These are phyloP conservation scores for Monosporascus sp. DNA, from an alignment of 2,329 filamentous ascomycete genomes.

Conservation along the genomic window DNA sequence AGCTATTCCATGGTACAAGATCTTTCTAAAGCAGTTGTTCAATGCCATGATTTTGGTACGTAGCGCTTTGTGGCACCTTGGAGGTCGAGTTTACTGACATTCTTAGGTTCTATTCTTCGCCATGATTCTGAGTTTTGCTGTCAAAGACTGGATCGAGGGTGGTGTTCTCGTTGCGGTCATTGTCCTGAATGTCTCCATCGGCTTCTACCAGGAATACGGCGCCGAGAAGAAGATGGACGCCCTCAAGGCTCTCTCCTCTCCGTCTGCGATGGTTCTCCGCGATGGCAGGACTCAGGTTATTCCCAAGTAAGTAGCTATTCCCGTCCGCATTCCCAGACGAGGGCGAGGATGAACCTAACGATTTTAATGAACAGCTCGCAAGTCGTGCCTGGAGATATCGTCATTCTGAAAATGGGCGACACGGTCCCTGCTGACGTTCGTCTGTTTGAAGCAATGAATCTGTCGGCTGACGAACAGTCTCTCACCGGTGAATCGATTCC, in stretches of 20 bases:
- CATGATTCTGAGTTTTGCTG: constrained; percentile 66
- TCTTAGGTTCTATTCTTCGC: constrained; percentile 70
- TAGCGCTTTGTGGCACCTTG: constrained; percentile 6
- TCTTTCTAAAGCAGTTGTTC: constrained; percentile 65
- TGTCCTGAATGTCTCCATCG: constrained; percentile 63
- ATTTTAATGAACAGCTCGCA: constrained; percentile 39
- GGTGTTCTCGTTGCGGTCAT: constrained; percentile 64
- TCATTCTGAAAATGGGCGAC: constrained; percentile 64
- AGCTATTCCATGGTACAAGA: constrained; percentile 65
- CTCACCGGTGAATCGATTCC: constrained; percentile 73
- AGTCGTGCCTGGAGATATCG: constrained; percentile 68
- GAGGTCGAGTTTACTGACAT: constrained; percentile 28
- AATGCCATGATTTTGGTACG: constrained; percentile 73
- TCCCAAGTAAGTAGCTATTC: constrained; percentile 42
- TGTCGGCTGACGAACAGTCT: constrained; percentile 72
- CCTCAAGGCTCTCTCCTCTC: constrained; percentile 54
- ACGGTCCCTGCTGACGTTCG: constrained; percentile 70
- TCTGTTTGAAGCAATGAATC: constrained; percentile 68
- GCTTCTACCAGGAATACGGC: constrained; percentile 59
- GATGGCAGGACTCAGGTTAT: constrained; percentile 54
- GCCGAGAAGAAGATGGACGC: constrained; percentile 65
- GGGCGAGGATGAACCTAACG: neutral
- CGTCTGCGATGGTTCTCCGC: constrained; percentile 57
- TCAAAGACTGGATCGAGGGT: constrained; percentile 62
- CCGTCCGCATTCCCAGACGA: constrained; percentile 2